A percentile compares a stretch with the other conserved stretches of the same genome.
These are phyloP conservation scores for Magnolia kwangsiensis DNA, from an alignment of 164 flowering plant genomes.

Conservation along the genomic window DNA sequence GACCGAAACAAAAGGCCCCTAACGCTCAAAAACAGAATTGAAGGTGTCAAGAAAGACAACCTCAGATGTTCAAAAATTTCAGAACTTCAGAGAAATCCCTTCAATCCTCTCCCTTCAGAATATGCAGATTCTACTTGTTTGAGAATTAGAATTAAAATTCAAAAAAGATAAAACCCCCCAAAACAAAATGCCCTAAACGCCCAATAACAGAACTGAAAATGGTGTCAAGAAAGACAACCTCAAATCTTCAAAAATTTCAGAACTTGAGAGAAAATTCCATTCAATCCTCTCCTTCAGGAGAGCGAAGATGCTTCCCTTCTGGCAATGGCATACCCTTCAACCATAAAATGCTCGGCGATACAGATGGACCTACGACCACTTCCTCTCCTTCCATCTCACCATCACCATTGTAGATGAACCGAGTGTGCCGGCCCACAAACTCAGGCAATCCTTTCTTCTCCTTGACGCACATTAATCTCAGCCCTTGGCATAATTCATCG, in stretches of 20 bases:
- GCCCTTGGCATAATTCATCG: slow-evolving; percentile 15
- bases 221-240: slow-evolving; percentile 4
- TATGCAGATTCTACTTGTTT: neutral
- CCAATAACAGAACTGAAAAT: neutral
- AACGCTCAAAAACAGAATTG: neutral
- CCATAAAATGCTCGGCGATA: slow-evolving; percentile 11
- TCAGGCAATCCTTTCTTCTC: slow-evolving; percentile 8
- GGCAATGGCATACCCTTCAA: slow-evolving; percentile 22
- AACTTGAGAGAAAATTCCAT: neutral
- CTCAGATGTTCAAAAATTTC: neutral
- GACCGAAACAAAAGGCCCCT: neutral
- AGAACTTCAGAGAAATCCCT: neutral
- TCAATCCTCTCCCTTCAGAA: slow-evolving; percentile 11
- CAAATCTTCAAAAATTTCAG: neutral
- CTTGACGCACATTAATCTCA: slow-evolving; percentile 11
- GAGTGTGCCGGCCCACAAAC: slow-evolving; percentile 18
- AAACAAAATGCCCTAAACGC: neutral
- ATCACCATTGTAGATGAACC: slow-evolving; percentile 22
- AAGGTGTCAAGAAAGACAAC: slow-evolving; percentile 4
- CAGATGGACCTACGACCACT: neutral
- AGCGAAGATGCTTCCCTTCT: slow-evolving; percentile 24
- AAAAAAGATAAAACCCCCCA: neutral
- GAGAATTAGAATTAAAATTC: slow-evolving; percentile 8
- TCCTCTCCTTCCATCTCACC: slow-evolving; percentile 23
- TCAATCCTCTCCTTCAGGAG: slow-evolving; percentile 16